Conservation (phyloP, 169 alveolate genomes). For the Eimeria acervulina region DNA sequence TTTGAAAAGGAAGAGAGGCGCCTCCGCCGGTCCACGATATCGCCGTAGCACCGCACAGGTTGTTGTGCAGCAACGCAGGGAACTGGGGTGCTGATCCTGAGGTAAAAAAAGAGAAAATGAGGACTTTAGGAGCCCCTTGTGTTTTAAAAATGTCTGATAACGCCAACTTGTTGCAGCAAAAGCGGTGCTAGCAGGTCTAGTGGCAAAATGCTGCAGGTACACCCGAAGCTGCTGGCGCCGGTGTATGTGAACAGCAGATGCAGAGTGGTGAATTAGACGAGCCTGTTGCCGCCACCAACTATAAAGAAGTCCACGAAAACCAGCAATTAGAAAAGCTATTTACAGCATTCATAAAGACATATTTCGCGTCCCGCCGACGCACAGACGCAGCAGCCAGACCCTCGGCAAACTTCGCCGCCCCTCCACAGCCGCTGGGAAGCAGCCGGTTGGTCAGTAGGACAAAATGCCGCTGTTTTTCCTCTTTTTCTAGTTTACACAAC, state of each 20-base stretch:
- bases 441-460: neutral
- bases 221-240: slow-evolving; percentile 51
- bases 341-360: neutral
- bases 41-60: slow-evolving; percentile 12
- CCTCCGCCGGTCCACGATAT: neutral
- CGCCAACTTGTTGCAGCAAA: slow-evolving; percentile 42
- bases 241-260: slow-evolving; percentile 9
- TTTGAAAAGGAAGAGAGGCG: neutral
- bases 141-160: slow-evolving; percentile 19
- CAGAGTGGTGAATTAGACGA: neutral
- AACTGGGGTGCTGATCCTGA: neutral
- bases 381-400: slow-evolving; percentile 50
- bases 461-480: neutral
- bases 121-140: neutral
- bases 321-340: slow-evolving; percentile 1
- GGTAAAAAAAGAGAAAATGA: neutral
- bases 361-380: neutral
- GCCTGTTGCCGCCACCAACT: neutral
- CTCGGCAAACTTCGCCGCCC: slow-evolving; percentile 53
- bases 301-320: neutral
- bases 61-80: slow-evolving; percentile 46
- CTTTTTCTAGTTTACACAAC: neutral
- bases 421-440: slow-evolving; percentile 58
- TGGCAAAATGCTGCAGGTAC: slow-evolving; percentile 20
- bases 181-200: slow-evolving; percentile 40